Conservation (phyloP, 345 rosid species). For the Melaleuca quinquenervia region DNA sequence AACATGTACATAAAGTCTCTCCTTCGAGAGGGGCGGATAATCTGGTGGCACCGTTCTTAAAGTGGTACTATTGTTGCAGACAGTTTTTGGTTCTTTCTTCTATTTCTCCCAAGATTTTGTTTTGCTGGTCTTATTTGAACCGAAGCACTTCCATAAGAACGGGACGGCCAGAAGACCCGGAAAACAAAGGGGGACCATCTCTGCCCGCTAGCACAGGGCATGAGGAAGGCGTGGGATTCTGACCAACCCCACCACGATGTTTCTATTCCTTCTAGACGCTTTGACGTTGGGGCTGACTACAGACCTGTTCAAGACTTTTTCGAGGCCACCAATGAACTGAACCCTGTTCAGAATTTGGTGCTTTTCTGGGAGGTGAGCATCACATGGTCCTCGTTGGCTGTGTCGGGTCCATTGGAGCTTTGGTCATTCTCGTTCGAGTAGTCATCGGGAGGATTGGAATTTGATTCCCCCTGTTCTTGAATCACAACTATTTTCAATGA, state of each 20-base stretch:
- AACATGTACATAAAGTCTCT: not conserved
- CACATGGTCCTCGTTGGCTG: not conserved
- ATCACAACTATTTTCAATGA: not conserved
- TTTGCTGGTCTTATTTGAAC: not conserved
- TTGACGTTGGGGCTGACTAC: not conserved
- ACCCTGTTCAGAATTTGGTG: not conserved
- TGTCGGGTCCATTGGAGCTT: not conserved
- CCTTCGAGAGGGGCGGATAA: not conserved
- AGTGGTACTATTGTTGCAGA: not conserved
- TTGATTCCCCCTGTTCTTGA: not conserved
- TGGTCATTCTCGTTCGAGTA: not conserved
- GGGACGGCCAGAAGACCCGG: not conserved
- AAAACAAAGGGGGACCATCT: not conserved
- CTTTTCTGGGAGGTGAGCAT: not conserved
- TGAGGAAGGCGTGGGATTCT: not conserved
- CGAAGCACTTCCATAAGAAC: not conserved
- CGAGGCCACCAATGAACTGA: not conserved
- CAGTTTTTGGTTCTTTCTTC: not conserved
- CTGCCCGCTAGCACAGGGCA: not conserved
- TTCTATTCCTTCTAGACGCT: not conserved
- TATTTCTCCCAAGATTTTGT: not conserved
- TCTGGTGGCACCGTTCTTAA: not conserved
- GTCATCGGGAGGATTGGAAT: not conserved
- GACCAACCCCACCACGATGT: not conserved
- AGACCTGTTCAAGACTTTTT: not conserved